Conservation (phyloP, 2,329 filamentous ascomycete species). For the Dryadomyces quercus-mongolicae region DNA sequence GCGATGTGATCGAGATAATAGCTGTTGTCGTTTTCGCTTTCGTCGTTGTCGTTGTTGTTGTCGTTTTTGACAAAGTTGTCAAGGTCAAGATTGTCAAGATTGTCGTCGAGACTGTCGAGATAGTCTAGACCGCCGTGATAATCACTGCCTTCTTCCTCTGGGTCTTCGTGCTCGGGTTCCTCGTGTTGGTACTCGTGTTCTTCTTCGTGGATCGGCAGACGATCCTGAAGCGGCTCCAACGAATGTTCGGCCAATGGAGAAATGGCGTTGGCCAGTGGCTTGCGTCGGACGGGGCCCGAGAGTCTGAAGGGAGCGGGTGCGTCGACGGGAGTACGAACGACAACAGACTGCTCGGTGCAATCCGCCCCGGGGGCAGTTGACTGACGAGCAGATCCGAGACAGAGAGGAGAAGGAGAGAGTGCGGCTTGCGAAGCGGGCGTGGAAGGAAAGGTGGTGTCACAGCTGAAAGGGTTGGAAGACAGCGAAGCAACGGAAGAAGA, state of each 20-base stretch:
- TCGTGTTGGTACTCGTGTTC: not conserved
- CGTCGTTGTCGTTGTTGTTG: constrained; percentile 11
- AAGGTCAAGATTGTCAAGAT: not conserved
- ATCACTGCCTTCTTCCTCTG: not conserved
- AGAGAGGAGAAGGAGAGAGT: not conserved
- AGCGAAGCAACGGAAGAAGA: constrained; percentile 3
- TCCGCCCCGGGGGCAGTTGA: not conserved
- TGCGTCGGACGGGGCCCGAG: constrained; percentile 35
- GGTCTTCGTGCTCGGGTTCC: not conserved
- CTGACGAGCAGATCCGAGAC: not conserved
- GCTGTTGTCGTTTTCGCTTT: not conserved
- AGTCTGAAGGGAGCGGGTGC: not conserved
- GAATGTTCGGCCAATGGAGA: constrained; percentile 34
- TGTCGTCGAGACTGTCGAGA: no score
- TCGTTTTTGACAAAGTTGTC: not conserved
- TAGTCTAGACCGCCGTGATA: no score
- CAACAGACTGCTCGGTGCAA: no score
- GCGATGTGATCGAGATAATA: constrained; percentile 8
- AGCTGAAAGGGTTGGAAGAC: constrained; percentile 2
- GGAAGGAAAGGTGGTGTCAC: not conserved
- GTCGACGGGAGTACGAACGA: not conserved
- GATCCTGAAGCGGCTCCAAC: not conserved
- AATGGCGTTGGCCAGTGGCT: constrained; percentile 48
- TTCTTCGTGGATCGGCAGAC: not conserved
- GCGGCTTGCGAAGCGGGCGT: not conserved